These are phyloP conservation scores for Trichomonascaceae sp. DNA, from an alignment of 1,139 yeast species.

Conservation along the genomic window DNA sequence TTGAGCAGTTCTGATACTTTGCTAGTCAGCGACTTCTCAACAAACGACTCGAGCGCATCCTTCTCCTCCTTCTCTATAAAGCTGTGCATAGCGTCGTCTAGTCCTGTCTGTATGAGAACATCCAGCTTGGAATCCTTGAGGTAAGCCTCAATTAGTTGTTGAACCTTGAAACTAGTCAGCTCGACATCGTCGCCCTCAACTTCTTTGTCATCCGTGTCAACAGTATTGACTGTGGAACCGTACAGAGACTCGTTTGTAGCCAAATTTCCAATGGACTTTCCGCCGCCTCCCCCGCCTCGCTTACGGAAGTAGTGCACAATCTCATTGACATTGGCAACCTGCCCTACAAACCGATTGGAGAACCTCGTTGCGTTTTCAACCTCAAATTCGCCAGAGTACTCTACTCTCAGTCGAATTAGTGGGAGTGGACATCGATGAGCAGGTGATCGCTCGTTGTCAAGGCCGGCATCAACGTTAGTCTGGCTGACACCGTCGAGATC, in stretches of 20 bases:
- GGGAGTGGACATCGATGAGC: constrained; percentile 46
- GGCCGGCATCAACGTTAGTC: constrained; percentile 6
- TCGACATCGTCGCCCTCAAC: constrained; percentile 11
- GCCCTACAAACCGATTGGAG: constrained; percentile 81
- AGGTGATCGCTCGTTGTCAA: neutral
- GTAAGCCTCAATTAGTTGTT: constrained; percentile 47
- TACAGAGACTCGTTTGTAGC: constrained; percentile 1
- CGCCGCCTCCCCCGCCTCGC: neutral
- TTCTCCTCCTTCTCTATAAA: constrained; percentile 79
- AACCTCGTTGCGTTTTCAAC: constrained; percentile 85
- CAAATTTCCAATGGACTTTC: constrained; percentile 15
- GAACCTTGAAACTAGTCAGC: constrained; percentile 37
- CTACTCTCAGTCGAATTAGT: constrained; percentile 67
- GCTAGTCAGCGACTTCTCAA: constrained; percentile 49
- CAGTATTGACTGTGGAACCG: constrained; percentile 3
- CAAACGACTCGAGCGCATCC: constrained; percentile 50
- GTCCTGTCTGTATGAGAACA: constrained; percentile 63
- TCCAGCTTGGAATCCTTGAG: constrained; percentile 51
- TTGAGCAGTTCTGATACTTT: constrained; percentile 48
- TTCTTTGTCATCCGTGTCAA: constrained; percentile 11
- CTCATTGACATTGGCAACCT: constrained; percentile 80
- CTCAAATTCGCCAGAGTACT: constrained; percentile 80
- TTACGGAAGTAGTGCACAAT: constrained; percentile 58
- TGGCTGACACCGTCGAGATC: too few species aligned
- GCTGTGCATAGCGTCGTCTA: constrained; percentile 57